Base-by-base conservation (phyloP, 441 rosid species). In the Croton laevigatus region DNA sequence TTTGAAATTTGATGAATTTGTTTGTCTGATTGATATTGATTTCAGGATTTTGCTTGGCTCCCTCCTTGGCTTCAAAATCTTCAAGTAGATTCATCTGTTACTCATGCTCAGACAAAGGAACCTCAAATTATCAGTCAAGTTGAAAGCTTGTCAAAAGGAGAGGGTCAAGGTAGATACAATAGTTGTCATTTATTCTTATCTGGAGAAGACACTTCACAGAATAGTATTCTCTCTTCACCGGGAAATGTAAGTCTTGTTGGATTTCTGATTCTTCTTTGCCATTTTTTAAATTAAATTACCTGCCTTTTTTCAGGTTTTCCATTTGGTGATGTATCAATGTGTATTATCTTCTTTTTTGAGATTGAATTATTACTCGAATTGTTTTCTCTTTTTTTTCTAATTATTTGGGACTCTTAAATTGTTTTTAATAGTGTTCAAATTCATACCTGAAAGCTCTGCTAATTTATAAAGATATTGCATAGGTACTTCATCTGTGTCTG, bases 11-110 rank as follows among this genome's bases (percentile, higher is more conserved):
- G 34, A 3, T 27, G 19, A 65, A 11, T 57, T 4, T 23, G 1
- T 51, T 42, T 37, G 19, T 42, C 40, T 14, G 16, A 13, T 42
- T 53, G 42, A 17, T 53, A 62, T 54, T 55, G 52, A 48, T 67
- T 59, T 65, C 76, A 85, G 91, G 89, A 85, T 70, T 65, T 72
- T 40, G 86, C 76, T 62, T 88, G 89, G 84, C 81, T 86, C 22
- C 90, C 90, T 17, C 58, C 78, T 67, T 87, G 85, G 86, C 87
- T 89, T 49, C 88, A 84, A 52, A 76, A 71, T 58, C 71, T 71
- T 69, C 80, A 75, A 52, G 16, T 59, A 32, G 80, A 84, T 23
- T 20, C 70, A 34, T 63, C 76, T 2, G 73, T 36, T 32, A 66
- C 36, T 55, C 11, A 17, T 51, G n/a, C 37, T 45, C 49, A 10